Percentiles rank a stretch among this genome's conserved stretches.
These are phyloP conservation scores for Kodamaea ohmeri DNA, from an alignment of 1,139 yeast genomes.

Conservation along the genomic window DNA sequence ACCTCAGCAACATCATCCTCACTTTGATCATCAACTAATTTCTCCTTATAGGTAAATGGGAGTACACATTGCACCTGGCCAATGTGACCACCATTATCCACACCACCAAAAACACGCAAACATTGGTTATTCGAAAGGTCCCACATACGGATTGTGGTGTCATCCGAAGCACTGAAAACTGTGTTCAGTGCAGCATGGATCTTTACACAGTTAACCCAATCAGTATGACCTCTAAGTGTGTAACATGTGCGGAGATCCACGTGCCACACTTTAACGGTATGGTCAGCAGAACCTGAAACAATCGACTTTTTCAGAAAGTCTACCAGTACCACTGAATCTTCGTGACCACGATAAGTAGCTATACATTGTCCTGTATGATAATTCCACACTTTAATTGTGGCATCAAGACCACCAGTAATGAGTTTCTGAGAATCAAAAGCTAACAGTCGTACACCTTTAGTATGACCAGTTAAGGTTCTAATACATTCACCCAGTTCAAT, in stretches of 20 bases:
- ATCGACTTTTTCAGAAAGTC: conserved; percentile 77
- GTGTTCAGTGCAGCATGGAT: conserved; percentile 78
- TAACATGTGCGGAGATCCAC: conserved; percentile 90
- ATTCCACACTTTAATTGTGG: conserved; percentile 93
- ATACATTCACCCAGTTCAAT: conserved; percentile 72
- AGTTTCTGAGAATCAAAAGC: conserved; percentile 85
- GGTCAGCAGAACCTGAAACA: conserved; percentile 92
- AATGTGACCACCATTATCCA: conserved; percentile 66
- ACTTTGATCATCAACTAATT: conserved; percentile 35
- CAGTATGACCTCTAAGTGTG: conserved; percentile 89
- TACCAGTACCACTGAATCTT: conserved; percentile 78
- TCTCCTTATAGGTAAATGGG: conserved; percentile 67
- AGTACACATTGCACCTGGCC: conserved; percentile 91
- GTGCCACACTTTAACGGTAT: conserved; percentile 93
- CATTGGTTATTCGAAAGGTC: conserved; percentile 79
- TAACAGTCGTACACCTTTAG: conserved; percentile 78
- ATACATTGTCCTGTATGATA: conserved; percentile 91
- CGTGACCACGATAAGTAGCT: conserved; percentile 90
- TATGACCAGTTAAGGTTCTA: conserved; percentile 78
- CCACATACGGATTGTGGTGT: conserved; percentile 93
- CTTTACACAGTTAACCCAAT: conserved; percentile 88
- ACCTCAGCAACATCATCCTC: conserved; percentile 32
- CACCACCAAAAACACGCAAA: conserved; percentile 72
- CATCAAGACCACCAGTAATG: conserved; percentile 88
- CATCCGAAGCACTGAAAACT: conserved; percentile 86